Evolutionary conservation across 2,329 filamentous ascomycete species (phyloP), one percentile per base, ranked within the genome.

Genomic region (Immersiporthe knoxdaviesiana): DNA sequence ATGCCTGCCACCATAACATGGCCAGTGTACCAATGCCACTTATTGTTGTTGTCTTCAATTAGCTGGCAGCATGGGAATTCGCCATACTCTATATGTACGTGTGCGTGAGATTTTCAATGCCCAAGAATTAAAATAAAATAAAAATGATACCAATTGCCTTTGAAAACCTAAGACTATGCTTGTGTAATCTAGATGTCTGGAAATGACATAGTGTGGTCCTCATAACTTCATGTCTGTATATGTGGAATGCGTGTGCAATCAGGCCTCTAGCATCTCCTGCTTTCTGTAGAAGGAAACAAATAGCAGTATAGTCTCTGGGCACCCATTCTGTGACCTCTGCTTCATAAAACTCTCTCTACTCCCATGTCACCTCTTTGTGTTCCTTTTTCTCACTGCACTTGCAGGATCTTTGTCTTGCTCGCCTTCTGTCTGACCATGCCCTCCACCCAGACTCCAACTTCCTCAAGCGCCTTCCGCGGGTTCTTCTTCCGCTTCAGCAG

Each of bases 401-500:
- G 80, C 59, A 81, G 68, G 0, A 87, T 78, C 78, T 84, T 86
- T 24, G 79, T 83, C 73, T 81, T 82, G 64, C 77, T 76, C 69
- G 81, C 81, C 77, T 87, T 88, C 77, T 87, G 85, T 75, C 78
- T 79, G 44, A 84, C 62, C 71, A 84, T 78, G 1, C 81, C 84
- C 68, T 83, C 80, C 1, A 88, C 84, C 88, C 88, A 90, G 7
- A 73, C 78, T 2, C 80, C 79, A 2, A 84, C 84, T 74, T 89
- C 86, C 27, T 79, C 78, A 44, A 89, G 75, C 2, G 89, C 88
- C 73, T 82, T 81, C 12, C 80, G 78, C 8, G 88, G 88, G 47
- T 83, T 81, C 79, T 85, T 86, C 79, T 90, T 91, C 58, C 87
- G 79, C 77, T 88, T 89, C 60, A 91, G 79, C 69, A 91, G 74